Evolutionary conservation across 1,139 yeast genomes (phyloP).

Genomic region (Candida tetrigidarum): DNA sequence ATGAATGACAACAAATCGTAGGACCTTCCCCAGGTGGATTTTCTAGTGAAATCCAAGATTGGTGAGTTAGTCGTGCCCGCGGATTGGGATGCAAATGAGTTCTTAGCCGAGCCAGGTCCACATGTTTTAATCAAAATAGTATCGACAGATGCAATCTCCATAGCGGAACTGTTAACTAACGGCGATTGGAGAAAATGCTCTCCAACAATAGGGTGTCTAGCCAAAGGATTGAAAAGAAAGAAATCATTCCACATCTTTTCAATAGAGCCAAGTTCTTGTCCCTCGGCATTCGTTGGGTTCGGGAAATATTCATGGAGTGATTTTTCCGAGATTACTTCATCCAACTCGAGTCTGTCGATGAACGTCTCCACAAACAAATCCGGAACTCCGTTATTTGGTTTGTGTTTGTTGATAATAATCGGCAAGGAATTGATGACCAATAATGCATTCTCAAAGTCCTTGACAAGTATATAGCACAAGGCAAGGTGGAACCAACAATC

Average conservation of each 20-base stretch:
- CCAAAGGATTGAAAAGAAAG: conserved; percentile 32
- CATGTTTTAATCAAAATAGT: conserved; percentile 30
- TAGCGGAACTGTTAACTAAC: conserved; percentile 33
- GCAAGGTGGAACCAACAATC: conserved; percentile 46
- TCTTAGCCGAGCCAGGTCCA: conserved; percentile 34
- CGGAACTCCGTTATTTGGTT: conserved; percentile 18
- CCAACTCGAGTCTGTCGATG: conserved; percentile 25
- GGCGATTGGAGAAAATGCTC: conserved; percentile 42
- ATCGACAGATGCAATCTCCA: conserved; percentile 44
- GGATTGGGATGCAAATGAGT: conserved; percentile 37
- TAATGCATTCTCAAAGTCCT: conserved; percentile 37
- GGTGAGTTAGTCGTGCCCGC: conserved; percentile 32
- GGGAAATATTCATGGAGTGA: conserved; percentile 40
- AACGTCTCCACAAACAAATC: conserved; percentile 36
- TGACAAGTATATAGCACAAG: conserved; percentile 35
- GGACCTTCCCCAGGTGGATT: conserved; percentile 49
- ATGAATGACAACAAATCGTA: conserved; percentile 44
- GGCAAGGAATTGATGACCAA: conserved; percentile 42
- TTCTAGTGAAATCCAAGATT: conserved; percentile 36
- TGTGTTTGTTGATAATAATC: conserved; percentile 20
- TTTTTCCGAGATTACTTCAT: conserved; percentile 37
- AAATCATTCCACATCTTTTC: conserved; percentile 37
- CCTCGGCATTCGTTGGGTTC: conserved; percentile 21
- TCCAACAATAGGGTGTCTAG: conserved; percentile 44
- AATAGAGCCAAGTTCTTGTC: conserved; percentile 15